Conservation (phyloP, 2,329 filamentous ascomycete genomes). For the Trichoderma cornu-damae region DNA sequence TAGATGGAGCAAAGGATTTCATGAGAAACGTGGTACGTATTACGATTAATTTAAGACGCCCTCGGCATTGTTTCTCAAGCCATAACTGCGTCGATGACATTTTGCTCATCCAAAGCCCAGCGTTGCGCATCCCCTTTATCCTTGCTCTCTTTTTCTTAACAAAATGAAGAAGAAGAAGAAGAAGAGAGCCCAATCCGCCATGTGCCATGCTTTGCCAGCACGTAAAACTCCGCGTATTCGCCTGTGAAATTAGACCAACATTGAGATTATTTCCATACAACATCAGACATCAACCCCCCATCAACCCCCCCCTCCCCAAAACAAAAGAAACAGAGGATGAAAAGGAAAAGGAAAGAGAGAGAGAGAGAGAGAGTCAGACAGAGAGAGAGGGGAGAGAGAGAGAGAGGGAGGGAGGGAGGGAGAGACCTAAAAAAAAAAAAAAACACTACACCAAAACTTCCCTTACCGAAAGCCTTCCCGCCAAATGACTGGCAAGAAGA, state of each 20-base stretch:
- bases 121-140: background rate
- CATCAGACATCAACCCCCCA: too few species aligned
- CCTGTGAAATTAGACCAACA: background rate
- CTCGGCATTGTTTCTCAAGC: background rate
- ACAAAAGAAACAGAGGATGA: background rate
- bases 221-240: slow-evolving; percentile 4
- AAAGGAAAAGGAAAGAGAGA: background rate
- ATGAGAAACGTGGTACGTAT: background rate
- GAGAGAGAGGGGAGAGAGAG: too few species aligned
- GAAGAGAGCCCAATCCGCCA: background rate
- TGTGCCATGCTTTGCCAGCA: background rate
- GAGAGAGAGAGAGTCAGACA: too few species aligned
- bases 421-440: background rate
- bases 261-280: background rate
- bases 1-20: background rate
- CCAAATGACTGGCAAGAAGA: slow-evolving; percentile 78
- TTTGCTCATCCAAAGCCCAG: background rate
- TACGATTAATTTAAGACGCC: background rate
- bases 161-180: too few species aligned
- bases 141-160: background rate
- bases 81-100: slow-evolving; percentile 11
- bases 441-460: background rate
- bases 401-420: too few species aligned
- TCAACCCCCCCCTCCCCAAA: too few species aligned
- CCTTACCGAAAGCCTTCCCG: slow-evolving; percentile 47